A percentile compares a stretch with the other conserved stretches of the same genome.
phyloP scores from a whole-genome alignment of 2,329 filamentous ascomycete genomes.

The Paradendryphiella salina region DNA sequence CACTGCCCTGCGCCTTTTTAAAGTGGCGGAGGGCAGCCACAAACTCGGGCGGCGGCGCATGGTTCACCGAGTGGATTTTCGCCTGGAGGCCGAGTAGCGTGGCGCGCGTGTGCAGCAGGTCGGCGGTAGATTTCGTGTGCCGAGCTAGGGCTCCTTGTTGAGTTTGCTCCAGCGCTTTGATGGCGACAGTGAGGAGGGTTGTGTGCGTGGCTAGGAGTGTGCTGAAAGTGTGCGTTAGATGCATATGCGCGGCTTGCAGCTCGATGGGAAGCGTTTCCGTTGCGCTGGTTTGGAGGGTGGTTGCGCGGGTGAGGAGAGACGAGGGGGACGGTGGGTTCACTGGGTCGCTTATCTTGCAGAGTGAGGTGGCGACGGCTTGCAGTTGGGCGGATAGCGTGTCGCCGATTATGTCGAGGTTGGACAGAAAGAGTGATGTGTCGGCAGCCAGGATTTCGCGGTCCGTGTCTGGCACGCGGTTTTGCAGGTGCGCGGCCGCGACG shows the following conservation, averaged over 20 bases:
- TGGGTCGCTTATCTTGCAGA: conserved; percentile 42
- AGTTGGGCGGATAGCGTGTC: conserved; percentile 43
- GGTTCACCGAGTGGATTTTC: conserved; percentile 32
- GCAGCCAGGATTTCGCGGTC: conserved; percentile 48
- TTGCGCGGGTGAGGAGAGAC: conserved; percentile 16
- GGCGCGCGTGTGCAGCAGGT: conserved; percentile 50
- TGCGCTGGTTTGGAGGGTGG: conserved; percentile 16
- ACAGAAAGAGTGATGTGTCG: conserved; percentile 48
- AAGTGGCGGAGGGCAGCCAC: conserved; percentile 40
- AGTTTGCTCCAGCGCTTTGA: conserved; percentile 53
- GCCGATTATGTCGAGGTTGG: conserved; percentile 44
- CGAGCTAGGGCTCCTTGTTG: conserved; percentile 52
- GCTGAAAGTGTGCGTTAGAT: conserved; percentile 41
- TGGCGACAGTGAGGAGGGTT: conserved; percentile 43
- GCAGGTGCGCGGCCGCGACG: conserved; percentile 48
- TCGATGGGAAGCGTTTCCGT: conserved; percentile 23
- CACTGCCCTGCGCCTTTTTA: conserved; percentile 34
- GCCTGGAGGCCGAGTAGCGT: conserved; percentile 50
- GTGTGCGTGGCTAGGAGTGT: conserved; percentile 45
- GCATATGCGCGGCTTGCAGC: conserved; percentile 35
- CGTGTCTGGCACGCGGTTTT: conserved; percentile 38
- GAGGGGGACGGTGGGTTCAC: conserved; percentile 13
- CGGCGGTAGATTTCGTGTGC: conserved; percentile 48
- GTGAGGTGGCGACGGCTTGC: conserved; percentile 29
- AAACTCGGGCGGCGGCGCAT: conserved; percentile 36